Evolutionary conservation across 2,329 filamentous ascomycete genomes (phyloP).

Genomic region (Fusarium dimerum): DNA sequence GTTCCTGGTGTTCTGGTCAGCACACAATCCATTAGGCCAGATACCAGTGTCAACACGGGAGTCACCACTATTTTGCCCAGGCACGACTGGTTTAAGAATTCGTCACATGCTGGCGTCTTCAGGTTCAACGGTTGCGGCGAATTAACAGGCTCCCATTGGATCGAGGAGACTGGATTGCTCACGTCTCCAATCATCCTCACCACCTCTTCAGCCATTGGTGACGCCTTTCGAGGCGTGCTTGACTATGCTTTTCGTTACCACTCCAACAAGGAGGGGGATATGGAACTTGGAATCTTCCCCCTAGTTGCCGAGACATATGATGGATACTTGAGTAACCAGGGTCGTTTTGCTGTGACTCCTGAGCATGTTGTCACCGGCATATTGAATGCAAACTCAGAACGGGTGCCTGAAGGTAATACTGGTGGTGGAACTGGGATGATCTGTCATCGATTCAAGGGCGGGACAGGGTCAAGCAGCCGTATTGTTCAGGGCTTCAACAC

Average conservation of each 20-base stretch:
- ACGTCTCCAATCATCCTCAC: slow-evolving; percentile 62
- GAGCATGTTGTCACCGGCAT: slow-evolving; percentile 57
- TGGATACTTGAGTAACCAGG: slow-evolving; percentile 59
- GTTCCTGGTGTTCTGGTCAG: slow-evolving; percentile 50
- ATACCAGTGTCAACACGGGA: slow-evolving; percentile 47
- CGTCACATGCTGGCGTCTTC: slow-evolving; percentile 54
- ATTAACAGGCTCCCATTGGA: slow-evolving; percentile 62
- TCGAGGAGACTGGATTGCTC: slow-evolving; percentile 61
- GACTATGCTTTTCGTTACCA: slow-evolving; percentile 54
- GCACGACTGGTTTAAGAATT: slow-evolving; percentile 44
- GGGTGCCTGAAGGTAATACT: slow-evolving; percentile 61
- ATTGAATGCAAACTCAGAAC: slow-evolving; percentile 47
- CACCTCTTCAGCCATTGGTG: slow-evolving; percentile 58
- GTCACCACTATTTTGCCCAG: slow-evolving; percentile 52
- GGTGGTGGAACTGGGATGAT: slow-evolving; percentile 71
- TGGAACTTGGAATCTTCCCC: slow-evolving; percentile 57
- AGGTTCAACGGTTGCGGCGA: slow-evolving; percentile 66
- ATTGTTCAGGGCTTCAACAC: slow-evolving; percentile 49
- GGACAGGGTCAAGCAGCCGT: slow-evolving; percentile 63
- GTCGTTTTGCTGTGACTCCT: slow-evolving; percentile 54
- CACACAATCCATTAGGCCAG: slow-evolving; percentile 44
- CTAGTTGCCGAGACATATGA: slow-evolving; percentile 66
- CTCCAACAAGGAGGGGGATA: slow-evolving; percentile 41
- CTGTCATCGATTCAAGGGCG: slow-evolving; percentile 66
- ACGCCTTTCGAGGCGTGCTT: slow-evolving; percentile 59